A percentile compares a stretch with the other conserved stretches of the same genome.
Evolutionary conservation across 768 basidiomycete genomes (phyloP).

Genomic region (Rhodotorula graminis): DNA sequence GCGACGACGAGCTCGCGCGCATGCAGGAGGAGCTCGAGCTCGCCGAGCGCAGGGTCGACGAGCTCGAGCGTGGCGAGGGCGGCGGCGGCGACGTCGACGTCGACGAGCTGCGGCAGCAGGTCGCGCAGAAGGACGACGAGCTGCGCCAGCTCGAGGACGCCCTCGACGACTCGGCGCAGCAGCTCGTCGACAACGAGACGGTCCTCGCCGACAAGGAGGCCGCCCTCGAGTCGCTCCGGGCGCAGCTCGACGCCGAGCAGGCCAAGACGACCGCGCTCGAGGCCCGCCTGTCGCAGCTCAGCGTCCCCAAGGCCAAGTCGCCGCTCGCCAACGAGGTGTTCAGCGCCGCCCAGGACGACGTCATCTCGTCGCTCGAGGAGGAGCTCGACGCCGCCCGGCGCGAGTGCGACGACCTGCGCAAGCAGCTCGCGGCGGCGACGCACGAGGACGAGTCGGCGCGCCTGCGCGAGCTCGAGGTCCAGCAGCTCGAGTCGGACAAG

Average conservation of each 20-base stretch:
- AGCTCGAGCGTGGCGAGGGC: constrained; percentile 7
- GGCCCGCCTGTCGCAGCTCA: constrained; percentile 30
- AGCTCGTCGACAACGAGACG: constrained; percentile 30
- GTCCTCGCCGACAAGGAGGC: constrained; percentile 31
- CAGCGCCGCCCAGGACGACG: constrained; percentile 23
- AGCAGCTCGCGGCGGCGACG: constrained; percentile 65
- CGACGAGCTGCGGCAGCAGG: constrained; percentile 13
- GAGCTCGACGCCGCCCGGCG: constrained; percentile 72
- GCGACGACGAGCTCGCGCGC: constrained; percentile 24
- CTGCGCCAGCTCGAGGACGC: constrained; percentile 33
- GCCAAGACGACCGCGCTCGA: constrained; percentile 22
- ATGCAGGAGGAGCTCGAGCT: constrained; percentile 27
- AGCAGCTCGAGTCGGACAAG: constrained; percentile 69
- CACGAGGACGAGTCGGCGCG: constrained; percentile 52
- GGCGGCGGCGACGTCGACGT: background rate
- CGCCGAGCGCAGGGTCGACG: constrained; percentile 15
- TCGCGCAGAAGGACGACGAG: constrained; percentile 13
- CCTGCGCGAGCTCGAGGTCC: constrained; percentile 69
- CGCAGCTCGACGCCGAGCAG: constrained; percentile 26
- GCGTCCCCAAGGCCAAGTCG: constrained; percentile 32
- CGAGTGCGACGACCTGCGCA: constrained; percentile 67
- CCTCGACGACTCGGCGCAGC: constrained; percentile 32
- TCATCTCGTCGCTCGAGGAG: constrained; percentile 54
- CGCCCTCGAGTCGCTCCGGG: constrained; percentile 10
- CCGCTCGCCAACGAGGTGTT: constrained; percentile 30